A percentile compares a stretch with the other conserved stretches of the same genome.
These are phyloP conservation scores for Pseudoperonospora humuli DNA, from an alignment of 352 stramenopile species.

Conservation along the genomic window DNA sequence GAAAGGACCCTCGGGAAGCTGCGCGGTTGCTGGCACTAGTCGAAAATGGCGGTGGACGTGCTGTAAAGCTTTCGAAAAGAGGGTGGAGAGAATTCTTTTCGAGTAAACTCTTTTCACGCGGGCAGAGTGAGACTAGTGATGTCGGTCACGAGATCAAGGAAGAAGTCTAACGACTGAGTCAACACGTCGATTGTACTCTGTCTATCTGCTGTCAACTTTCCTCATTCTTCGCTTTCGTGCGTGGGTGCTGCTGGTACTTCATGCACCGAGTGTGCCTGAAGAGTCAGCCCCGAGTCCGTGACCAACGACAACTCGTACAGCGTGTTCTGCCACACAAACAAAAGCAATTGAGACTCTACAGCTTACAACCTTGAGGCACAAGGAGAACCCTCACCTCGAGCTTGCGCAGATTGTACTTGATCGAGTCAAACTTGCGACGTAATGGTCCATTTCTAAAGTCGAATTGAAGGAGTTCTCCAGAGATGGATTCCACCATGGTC, in stretches of 20 bases:
- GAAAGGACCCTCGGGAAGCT: too few relatives aligned
- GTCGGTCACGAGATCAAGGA: too few relatives aligned
- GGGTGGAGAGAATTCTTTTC: too few relatives aligned
- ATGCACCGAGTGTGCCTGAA: constrained; percentile 42
- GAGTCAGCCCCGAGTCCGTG: constrained; percentile 42
- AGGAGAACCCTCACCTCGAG: constrained; percentile 55
- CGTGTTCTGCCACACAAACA: constrained; percentile 56
- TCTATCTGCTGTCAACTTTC: too few relatives aligned
- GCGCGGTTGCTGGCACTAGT: too few relatives aligned
- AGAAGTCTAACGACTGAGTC: too few relatives aligned
- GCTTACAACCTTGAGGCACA: background rate
- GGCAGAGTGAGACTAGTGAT: too few relatives aligned
- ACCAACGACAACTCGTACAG: constrained; percentile 91
- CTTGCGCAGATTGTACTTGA: constrained; percentile 93
- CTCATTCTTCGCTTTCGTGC: constrained; percentile 19
- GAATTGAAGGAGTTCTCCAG: constrained; percentile 88
- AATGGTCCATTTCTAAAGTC: constrained; percentile 92
- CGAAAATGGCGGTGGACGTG: too few relatives aligned
- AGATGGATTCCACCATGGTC: constrained; percentile 81
- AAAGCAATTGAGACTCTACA: background rate
- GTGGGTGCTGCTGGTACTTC: constrained; percentile 10
- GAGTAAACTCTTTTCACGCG: too few relatives aligned
- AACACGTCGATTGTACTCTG: too few relatives aligned
- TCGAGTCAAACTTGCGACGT: constrained; percentile 90
- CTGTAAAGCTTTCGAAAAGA: too few relatives aligned